These are phyloP conservation scores for Kluyveromyces sp. DNA, from an alignment of 1,139 yeast species.

Conservation along the genomic window DNA sequence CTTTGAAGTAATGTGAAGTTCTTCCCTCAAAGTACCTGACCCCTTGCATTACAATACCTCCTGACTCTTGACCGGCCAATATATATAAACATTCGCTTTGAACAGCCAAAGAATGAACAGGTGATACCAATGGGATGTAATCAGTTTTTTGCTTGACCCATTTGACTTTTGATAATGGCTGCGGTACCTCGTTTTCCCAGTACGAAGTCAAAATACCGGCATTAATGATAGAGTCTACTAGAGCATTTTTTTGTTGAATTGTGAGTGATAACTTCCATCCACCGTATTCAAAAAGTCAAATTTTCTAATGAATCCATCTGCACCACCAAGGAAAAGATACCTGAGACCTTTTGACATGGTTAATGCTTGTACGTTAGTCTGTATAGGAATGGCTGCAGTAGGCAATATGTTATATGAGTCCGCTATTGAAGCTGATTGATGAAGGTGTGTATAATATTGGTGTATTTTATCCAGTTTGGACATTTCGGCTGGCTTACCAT, in stretches of 20 bases:
- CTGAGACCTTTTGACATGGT: constrained; percentile 77
- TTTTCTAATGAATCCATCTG: constrained; percentile 87
- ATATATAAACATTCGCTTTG: constrained; percentile 83
- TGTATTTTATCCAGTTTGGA: constrained; percentile 24
- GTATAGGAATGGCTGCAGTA: constrained; percentile 64
- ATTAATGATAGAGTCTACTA: constrained; percentile 75
- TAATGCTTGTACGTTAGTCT: constrained; percentile 64
- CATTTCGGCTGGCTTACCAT: constrained; percentile 20
- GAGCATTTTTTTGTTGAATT: constrained; percentile 82
- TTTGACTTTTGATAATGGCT: constrained; percentile 39
- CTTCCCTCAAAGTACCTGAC: constrained; percentile 79
- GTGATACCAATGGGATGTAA: constrained; percentile 66
- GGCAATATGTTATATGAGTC: constrained; percentile 54
- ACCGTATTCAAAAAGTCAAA: constrained; percentile 81
- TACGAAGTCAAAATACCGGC: constrained; percentile 79
- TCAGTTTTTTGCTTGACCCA: constrained; percentile 33
- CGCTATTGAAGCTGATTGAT: constrained; percentile 39
- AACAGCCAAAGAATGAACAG: constrained; percentile 81
- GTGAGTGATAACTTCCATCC: constrained; percentile 83
- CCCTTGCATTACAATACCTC: constrained; percentile 82
- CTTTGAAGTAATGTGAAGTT: constrained; percentile 65
- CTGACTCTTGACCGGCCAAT: constrained; percentile 70
- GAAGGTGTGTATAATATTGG: constrained; percentile 35
- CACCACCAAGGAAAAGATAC: constrained; percentile 92
- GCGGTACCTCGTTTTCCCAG: constrained; percentile 95